Evolutionary conservation across 768 basidiomycete species (phyloP), one percentile per base, ranked within the genome.

Genomic region (Trametes gibbosa): DNA sequence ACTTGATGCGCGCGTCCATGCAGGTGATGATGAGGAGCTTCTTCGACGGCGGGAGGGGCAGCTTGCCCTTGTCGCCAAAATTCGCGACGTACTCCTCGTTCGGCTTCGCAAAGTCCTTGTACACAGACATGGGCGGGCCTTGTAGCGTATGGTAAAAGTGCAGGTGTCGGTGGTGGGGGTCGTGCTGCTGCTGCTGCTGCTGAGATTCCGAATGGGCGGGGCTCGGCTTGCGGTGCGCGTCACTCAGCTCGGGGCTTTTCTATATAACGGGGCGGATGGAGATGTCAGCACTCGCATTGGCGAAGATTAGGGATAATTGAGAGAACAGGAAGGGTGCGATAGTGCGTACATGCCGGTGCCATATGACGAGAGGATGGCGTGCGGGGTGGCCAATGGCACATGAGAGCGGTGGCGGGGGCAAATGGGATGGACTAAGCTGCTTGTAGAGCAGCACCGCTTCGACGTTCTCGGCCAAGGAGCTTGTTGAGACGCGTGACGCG

Each of bases 1-100:
- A 87, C 84, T 88, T 82, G 63, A 89, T 75, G 52, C 87, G 83
- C 50, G 86, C 85, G 69, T 89, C 87, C 86, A 89, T 90, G 74
- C 86, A 88, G 19, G 85, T 85, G 27, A 85, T 82, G 55, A 78
- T 74, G 24, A 71, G 72, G 21, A 75, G 72, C 56, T 73, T 74
- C 66, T 76, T 78, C 23, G 70, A 68, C 14, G 81, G 81, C 3
- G 76, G 77, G 21, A 81, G 59, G 0, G 75, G 64, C 5, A 81
- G 68, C 40, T 65, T 45, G 41, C 74, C 73, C 65, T 81, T 78
- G 61, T 77, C 72, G 49, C 75, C 76, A 61, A 84, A 84, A 53
- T 63, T 69, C 24, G 76, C 70, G 53, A 69, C 77, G 67, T 85
- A 86, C 21, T 65, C 50, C 47, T 73, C 72, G 67, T 84, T 85